Percentiles rank a stretch among this genome's conserved stretches.
Conservation (phyloP, 1,139 yeast species). For the Scheffersomyces segobiensis region DNA sequence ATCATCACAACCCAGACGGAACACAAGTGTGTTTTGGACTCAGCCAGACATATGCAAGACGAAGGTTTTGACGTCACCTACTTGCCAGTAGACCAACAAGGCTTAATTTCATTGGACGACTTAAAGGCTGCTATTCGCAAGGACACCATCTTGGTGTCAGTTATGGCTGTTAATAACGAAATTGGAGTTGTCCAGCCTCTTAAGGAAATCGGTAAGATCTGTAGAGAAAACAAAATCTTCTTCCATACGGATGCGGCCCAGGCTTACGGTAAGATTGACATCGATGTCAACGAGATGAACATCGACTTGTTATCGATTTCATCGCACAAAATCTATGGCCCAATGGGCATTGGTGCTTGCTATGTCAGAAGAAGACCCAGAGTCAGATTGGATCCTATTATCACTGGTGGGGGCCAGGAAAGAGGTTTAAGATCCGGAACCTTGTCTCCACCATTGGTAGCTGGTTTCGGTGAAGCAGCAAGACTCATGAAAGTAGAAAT, state of each 20-base stretch:
- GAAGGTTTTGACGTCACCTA: constrained; percentile 97
- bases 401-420: constrained; percentile 99
- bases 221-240: constrained; percentile 84
- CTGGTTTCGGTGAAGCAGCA: constrained; percentile 98
- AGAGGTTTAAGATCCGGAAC: constrained; percentile 98
- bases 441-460: constrained; percentile 89
- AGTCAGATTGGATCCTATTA: constrained; percentile 92
- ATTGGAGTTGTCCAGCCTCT: constrained; percentile 97
- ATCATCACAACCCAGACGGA: constrained; percentile 96
- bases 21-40: constrained; percentile 96
- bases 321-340: constrained; percentile 96
- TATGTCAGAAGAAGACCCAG: constrained; percentile 97
- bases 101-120: constrained; percentile 75
- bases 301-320: constrained; percentile 92
- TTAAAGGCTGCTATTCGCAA: constrained; percentile 83
- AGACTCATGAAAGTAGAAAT: constrained; percentile 74
- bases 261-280: constrained; percentile 90
- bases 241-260: constrained; percentile 99
- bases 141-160: constrained; percentile 87
- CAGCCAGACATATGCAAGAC: constrained; percentile 91
- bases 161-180: constrained; percentile 98
- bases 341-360: constrained; percentile 96
- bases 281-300: constrained; percentile 91
- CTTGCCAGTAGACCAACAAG: constrained; percentile 79
- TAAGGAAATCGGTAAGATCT: constrained; percentile 87